Evolutionary conservation across 1,284 basidiomycete species (phyloP), one percentile per base, ranked within the genome.

Genomic region (Ceratobasidium sp.): DNA sequence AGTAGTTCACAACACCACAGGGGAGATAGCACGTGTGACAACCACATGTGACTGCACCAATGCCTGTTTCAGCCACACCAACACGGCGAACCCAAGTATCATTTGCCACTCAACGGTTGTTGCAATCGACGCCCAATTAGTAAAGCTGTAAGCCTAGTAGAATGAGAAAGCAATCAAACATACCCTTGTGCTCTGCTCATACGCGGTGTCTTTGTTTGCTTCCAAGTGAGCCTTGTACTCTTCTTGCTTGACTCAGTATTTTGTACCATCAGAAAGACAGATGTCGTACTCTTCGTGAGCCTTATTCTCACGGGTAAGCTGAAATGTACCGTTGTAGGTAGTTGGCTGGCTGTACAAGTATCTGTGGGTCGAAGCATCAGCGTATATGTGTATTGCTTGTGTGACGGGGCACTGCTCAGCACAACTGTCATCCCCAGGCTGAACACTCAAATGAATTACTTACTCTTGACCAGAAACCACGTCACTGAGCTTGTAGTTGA

Each of bases 31-130:
- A n/a, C 2, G 69, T 55, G 20, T 71, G 69, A 5, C 55, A 13
- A 1, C 55, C 69, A 60, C 69, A 71, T n/a, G 53, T 56, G 18
- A 71, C 69, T 20, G 69, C 28, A 1, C 69, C 69, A 7, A 71
- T 23, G 4, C 55, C 55, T 0, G 69, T 39, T n/a, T 58, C 69
- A 6, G 40, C 69, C 3, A 71, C 40, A 7, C 69, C 55, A 10
- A 20, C 15, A 3, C 10, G n/a, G 0, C 55, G 33, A 1, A 71
- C 69, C 51, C 53, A 71, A n/a, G 53, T 56, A 13, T 56, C 18
- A 12, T 71, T 60, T 0, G 69, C 55, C 0, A 46, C 55, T 1
- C 51, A 13, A 23, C 60, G 69, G 28, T 71, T 71, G 18, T 71
- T 71, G 42, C 69, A 71, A 6, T 71, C 5, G 33, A 7, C 1